A percentile compares a stretch with the other conserved stretches of the same genome.
Evolutionary conservation across 306 rosid genomes (phyloP).

Genomic region (Arachis stenosperma): DNA sequence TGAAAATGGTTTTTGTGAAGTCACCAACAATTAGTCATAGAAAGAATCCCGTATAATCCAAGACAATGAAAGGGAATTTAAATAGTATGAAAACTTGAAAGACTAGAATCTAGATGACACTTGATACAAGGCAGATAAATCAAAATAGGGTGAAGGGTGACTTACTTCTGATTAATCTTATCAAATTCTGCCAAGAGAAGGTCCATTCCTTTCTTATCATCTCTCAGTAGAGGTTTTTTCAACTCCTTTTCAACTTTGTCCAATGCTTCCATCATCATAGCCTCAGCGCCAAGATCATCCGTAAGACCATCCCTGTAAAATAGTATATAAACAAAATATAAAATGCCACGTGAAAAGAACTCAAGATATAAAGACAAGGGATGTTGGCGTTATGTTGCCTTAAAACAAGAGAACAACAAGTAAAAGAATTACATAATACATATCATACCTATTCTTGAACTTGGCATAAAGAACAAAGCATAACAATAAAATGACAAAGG

Average conservation of each 20-base stretch:
- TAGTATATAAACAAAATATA: conserved; percentile 2
- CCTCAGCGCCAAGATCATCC: conserved; percentile 88
- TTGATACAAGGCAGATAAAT: conserved; percentile 3
- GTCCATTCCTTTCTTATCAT: conserved; percentile 90
- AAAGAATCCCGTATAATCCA: not conserved
- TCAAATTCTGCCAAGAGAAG: conserved; percentile 86
- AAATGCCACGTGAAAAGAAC: conserved; percentile 15
- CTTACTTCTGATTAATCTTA: conserved; percentile 79
- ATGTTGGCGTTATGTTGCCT: not conserved
- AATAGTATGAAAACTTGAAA: conserved; percentile 6
- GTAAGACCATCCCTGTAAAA: conserved; percentile 72
- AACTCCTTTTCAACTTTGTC: conserved; percentile 86
- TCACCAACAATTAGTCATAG: not conserved
- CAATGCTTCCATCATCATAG: conserved; percentile 85
- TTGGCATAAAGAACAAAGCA: not conserved
- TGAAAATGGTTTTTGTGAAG: conserved; percentile 1
- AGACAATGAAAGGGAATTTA: too few relatives aligned
- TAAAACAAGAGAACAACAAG: conserved; percentile 13
- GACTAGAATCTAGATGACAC: conserved; percentile 23
- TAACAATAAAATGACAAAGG: not conserved
- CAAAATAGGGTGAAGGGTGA: conserved; percentile 15
- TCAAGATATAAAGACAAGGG: conserved; percentile 21
- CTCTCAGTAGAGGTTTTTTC: conserved; percentile 83
- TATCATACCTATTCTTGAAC: not conserved
- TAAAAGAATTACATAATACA: conserved; percentile 12